Conservation (phyloP, 2,329 filamentous ascomycete species). For the Botrytis squamosa region DNA sequence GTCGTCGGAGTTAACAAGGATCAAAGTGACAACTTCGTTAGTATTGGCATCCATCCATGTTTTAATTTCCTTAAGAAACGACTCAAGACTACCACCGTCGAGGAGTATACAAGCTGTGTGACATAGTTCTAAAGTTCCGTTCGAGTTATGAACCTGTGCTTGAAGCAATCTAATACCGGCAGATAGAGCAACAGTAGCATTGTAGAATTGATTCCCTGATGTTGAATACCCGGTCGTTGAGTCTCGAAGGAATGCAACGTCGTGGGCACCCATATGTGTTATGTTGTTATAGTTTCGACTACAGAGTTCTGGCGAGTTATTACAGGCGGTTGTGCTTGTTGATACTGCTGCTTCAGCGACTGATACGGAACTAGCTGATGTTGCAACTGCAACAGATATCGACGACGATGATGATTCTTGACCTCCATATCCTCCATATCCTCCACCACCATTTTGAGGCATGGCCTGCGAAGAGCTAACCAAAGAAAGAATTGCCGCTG, state of each 20-base stretch:
- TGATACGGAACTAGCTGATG: conserved; percentile 20
- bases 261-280: conserved; percentile 70
- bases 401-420: conserved; percentile 12
- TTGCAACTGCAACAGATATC: conserved; percentile 9
- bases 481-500: conserved; percentile 32
- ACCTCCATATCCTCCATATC: not conserved
- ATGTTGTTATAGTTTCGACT: conserved; percentile 69
- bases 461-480: conserved; percentile 27
- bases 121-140: conserved; percentile 51
- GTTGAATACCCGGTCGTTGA: conserved; percentile 45
- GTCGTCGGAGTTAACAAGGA: conserved; percentile 62
- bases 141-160: conserved; percentile 58
- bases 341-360: conserved; percentile 29
- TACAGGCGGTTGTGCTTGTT: conserved; percentile 52
- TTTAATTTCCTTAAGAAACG: conserved; percentile 57
- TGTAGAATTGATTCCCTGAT: conserved; percentile 56
- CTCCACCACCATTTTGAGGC: conserved; percentile 26
- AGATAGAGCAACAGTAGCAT: conserved; percentile 56
- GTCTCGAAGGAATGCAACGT: conserved; percentile 61
- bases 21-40: conserved; percentile 61
- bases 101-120: conserved; percentile 62
- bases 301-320: conserved; percentile 77
- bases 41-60: conserved; percentile 58
- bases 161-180: conserved; percentile 64
- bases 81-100: conserved; percentile 56